Evolutionary conservation across 139 green algal species (phyloP).

Genomic region (Coelastrella sp.): DNA sequence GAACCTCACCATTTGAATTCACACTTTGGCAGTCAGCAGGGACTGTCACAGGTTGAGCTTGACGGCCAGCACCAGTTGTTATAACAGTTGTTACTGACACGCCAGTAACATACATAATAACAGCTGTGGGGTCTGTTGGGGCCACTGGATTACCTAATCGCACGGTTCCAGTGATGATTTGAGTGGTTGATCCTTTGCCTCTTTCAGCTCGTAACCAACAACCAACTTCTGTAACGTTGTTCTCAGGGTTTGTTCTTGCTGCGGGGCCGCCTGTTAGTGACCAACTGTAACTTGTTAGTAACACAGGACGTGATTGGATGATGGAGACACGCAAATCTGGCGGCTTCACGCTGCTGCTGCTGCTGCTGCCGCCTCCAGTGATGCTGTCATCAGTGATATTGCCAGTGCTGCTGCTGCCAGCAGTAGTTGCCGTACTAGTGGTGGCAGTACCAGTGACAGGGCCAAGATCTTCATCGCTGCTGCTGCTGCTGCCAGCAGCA

Average conservation of each 20-base stretch:
- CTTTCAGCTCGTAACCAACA: not conserved
- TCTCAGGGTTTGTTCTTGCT: not conserved
- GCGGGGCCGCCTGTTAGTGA: not conserved
- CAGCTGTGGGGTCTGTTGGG: not conserved
- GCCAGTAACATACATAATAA: not conserved
- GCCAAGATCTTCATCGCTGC: not conserved
- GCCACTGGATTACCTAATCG: not conserved
- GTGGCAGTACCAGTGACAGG: not conserved
- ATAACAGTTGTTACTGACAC: conserved; percentile 2
- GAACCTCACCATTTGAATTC: not conserved
- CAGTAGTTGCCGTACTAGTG: not conserved
- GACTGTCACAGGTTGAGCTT: not conserved
- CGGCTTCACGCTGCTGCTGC: not conserved
- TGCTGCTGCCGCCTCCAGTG: conserved; percentile 1
- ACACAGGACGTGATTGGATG: not conserved
- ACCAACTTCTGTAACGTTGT: not conserved
- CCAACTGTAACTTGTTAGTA: conserved; percentile 16
- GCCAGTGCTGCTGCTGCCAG: not conserved
- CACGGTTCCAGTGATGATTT: not conserved
- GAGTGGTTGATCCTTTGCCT: not conserved
- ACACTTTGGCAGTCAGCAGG: not conserved
- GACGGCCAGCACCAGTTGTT: not conserved
- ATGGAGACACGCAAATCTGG: not conserved
- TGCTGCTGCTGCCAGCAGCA: not conserved
- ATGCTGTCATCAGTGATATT: not conserved